phyloP scores from a whole-genome alignment of 768 basidiomycete genomes.

The Lactarius hatsudake region DNA sequence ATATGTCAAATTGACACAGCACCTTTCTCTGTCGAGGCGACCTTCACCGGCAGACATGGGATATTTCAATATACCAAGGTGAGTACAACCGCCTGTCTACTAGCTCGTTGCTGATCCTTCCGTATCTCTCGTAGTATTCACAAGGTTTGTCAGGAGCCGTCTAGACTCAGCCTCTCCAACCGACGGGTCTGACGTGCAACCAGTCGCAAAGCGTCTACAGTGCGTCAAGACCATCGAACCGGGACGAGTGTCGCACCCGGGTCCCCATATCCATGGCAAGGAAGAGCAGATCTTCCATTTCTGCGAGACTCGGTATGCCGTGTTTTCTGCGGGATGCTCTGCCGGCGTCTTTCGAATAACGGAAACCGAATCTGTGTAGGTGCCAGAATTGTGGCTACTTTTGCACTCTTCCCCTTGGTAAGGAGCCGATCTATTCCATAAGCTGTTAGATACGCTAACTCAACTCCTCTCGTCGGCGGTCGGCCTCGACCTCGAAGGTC shows the following conservation, averaged over 20 bases:
- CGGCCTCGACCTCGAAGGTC: slow-evolving; percentile 38
- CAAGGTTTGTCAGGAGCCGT: slow-evolving; percentile 41
- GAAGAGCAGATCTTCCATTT: slow-evolving; percentile 51
- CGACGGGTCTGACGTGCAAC: no score
- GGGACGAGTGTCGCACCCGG: slow-evolving; percentile 43
- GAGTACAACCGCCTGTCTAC: not conserved
- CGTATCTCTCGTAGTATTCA: slow-evolving; percentile 40
- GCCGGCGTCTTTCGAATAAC: not conserved
- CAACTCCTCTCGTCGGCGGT: not conserved
- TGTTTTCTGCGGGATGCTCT: not conserved
- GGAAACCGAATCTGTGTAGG: slow-evolving; percentile 33
- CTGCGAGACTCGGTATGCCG: slow-evolving; percentile 47
- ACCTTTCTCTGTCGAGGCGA: slow-evolving; percentile 59
- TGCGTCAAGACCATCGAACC: slow-evolving; percentile 49
- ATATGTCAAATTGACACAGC: slow-evolving; percentile 58
- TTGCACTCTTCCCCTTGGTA: slow-evolving; percentile 56
- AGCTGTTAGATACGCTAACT: no score
- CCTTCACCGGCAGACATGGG: slow-evolving; percentile 57
- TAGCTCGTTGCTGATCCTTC: not conserved
- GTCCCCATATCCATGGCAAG: slow-evolving; percentile 47
- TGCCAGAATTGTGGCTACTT: slow-evolving; percentile 57
- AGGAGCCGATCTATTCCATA: slow-evolving; percentile 7
- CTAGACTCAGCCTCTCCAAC: no score
- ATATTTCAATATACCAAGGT: slow-evolving; percentile 68
- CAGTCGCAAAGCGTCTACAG: slow-evolving; percentile 48